phyloP scores from a whole-genome alignment of 2,329 filamentous ascomycete species.

The Ophiosphaerella korrae region DNA sequence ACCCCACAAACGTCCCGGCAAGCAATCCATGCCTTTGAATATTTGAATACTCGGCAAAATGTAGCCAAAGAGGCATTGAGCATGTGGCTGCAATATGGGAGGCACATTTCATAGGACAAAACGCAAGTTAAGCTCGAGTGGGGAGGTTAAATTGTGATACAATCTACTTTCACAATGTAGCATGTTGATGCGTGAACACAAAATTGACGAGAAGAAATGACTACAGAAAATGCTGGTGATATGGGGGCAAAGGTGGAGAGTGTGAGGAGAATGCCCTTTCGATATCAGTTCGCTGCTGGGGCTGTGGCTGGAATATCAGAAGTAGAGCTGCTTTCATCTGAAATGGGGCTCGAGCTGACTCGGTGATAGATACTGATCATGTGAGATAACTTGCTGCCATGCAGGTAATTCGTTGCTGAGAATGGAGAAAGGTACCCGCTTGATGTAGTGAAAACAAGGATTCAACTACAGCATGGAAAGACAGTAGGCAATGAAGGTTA shows the following conservation, averaged over 20 bases:
- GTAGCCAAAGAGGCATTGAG: neutral
- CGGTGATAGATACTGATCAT: conserved; percentile 25
- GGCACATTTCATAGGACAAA: neutral
- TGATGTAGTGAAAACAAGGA: conserved; percentile 40
- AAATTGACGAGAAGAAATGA: neutral
- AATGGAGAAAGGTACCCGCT: conserved; percentile 39
- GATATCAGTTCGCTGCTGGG: conserved; percentile 36
- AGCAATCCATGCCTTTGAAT: neutral
- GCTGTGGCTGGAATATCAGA: conserved; percentile 21
- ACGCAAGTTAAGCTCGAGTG: neutral
- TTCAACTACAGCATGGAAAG: conserved; percentile 36
- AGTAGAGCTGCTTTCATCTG: neutral
- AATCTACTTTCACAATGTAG: neutral
- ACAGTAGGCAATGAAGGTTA: conserved; percentile 26
- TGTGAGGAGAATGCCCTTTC: conserved; percentile 25
- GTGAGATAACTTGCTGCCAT: conserved; percentile 11
- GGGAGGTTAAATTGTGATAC: conserved; percentile 1
- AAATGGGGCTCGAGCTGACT: neutral
- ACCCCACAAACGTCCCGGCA: conserved; percentile 1
- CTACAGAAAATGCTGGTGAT: neutral
- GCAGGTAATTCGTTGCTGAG: conserved; percentile 18
- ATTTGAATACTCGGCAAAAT: neutral
- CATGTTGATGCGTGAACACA: neutral
- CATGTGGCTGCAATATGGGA: conserved; percentile 6
- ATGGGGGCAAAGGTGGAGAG: conserved; percentile 9